Evolutionary conservation across 306 rosid genomes (phyloP), one percentile per base, ranked within the genome.

Genomic region (Abrus pulchellus): DNA sequence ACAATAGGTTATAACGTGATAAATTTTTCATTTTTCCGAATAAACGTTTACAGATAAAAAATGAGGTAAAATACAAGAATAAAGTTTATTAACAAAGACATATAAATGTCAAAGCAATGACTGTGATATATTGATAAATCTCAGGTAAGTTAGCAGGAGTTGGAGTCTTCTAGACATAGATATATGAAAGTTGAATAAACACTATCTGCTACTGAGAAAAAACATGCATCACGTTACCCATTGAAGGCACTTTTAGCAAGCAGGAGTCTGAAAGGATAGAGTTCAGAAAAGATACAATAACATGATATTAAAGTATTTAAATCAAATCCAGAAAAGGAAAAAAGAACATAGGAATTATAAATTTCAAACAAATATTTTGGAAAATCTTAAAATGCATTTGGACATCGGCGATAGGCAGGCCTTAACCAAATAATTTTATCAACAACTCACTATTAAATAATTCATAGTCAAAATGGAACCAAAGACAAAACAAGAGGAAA

Each of bases 401-500:
- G 70, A 64, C 81, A 79, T 72, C 67, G 84, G 69, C 49, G 62
- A 82, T 72, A 44, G 74, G 79, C 85, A 47, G 11, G 63, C 75
- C 73, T 70, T 54, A 71, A 78, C 81, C 68, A 78, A 85, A 86
- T 71, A 87, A 86, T 80, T 87, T 92, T 77, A 85, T 80, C 64
- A 81, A 88, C 55, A 68, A 83, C 88, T 78, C 68, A 34, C 84
- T 80, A 83, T 76, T 70, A 84, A 87, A 82, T 32, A 87, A 86
- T 74, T 83, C 83, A 64, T 85, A 85, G 70, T 80, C 82, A 84
- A 80, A 66, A 82, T 71, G 82, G 66, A 77, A 68, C 80, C 38
- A 73, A 44, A 68, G 33, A 72, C 56, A 74, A 72, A 79, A 75
- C 33, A 74, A 45, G 67, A 63, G 60, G 68, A 81, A 78, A 73